Base-by-base conservation (phyloP, 306 rosid genomes). In the Vigna hirtella region DNA sequence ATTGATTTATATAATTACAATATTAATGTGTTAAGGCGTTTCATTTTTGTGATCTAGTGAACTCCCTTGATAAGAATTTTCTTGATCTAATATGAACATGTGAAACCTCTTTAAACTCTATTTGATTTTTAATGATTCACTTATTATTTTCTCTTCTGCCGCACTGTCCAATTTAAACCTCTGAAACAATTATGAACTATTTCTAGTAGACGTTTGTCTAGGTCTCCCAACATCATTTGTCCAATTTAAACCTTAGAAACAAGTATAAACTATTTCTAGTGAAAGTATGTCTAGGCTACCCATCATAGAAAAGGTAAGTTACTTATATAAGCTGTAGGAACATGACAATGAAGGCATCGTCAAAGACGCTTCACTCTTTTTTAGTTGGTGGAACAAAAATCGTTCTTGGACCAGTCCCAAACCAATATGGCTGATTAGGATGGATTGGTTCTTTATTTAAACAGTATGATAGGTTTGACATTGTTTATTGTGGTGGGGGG, bases 1-100 rank as follows among this genome's bases (percentile, higher is more conserved):
- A 66, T 55, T 80, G 69, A 40, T 79, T 80, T 72, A 67, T 58
- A 32, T 81, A 73, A 16, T 75, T 82, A 36, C 55, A 40, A 77
- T 49, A 55, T 58, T 51, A 51, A 52, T 76, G 50, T 40, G 53
- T 26, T 38, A 38, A 53, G 34, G 4, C 68, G 9, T 65, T 65
- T 73, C 67, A 40, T 57, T 72, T 51, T 70, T 63, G 51, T 22
- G 43, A 72, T 50, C 22, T 28, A 20, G 43, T 32, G 5, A 70
- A 67, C 76, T 48, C 16, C 64, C 13, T 48, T 57, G 30, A 34
- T 66, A 9, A 65, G 12, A 55, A 72, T 15, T 30, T 65, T 28
- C 52, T 45, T 57, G 40, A 58, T 67, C n/a, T 42, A 22, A 71
- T n/a, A 51, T 63, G 28, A 20, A 16, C 40, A 65, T 24, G 17